Evolutionary conservation across 2,329 filamentous ascomycete genomes (phyloP).

Genomic region (Colletotrichum paranaense): DNA sequence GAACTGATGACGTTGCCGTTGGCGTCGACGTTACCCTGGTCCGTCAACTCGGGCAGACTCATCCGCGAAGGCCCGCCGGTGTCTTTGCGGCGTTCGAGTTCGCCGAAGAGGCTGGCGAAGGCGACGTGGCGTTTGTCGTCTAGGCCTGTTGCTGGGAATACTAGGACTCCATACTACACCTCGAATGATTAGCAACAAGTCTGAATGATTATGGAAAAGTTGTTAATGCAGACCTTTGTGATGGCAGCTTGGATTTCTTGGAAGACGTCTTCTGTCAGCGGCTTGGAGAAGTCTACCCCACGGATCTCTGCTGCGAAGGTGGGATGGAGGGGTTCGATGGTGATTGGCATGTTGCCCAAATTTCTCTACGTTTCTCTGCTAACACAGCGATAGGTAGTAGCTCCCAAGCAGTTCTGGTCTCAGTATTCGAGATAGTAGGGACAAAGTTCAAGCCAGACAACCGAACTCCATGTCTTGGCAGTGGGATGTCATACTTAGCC

Average conservation of each 20-base stretch:
- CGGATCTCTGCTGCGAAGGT: slow-evolving; percentile 41
- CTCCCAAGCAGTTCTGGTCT: neutral
- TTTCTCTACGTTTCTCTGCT: neutral
- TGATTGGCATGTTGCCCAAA: slow-evolving; percentile 38
- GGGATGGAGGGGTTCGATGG: slow-evolving; percentile 42
- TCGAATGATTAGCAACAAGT: neutral
- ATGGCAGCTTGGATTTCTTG: slow-evolving; percentile 19
- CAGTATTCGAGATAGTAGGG: neutral
- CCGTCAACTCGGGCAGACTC: slow-evolving; percentile 59
- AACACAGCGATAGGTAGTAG: neutral
- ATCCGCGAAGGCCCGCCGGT: slow-evolving; percentile 16
- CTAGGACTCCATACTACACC: slow-evolving; percentile 61
- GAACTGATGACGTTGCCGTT: slow-evolving; percentile 44
- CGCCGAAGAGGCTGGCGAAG: slow-evolving; percentile 62
- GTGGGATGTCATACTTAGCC: neutral
- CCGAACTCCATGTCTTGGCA: neutral
- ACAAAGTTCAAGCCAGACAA: neutral
- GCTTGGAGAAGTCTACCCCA: slow-evolving; percentile 29
- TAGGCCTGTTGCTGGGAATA: slow-evolving; percentile 62
- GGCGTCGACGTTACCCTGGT: slow-evolving; percentile 64
- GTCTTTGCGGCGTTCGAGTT: slow-evolving; percentile 48
- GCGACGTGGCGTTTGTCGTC: slow-evolving; percentile 62
- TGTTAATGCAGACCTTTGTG: slow-evolving; percentile 7
- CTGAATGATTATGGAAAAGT: neutral
- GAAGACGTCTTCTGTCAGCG: neutral